A percentile compares a stretch with the other conserved stretches of the same genome.
These are phyloP conservation scores for Penicilliopsis zonata DNA, from an alignment of 495 filamentous ascomycete genomes.

Conservation along the genomic window DNA sequence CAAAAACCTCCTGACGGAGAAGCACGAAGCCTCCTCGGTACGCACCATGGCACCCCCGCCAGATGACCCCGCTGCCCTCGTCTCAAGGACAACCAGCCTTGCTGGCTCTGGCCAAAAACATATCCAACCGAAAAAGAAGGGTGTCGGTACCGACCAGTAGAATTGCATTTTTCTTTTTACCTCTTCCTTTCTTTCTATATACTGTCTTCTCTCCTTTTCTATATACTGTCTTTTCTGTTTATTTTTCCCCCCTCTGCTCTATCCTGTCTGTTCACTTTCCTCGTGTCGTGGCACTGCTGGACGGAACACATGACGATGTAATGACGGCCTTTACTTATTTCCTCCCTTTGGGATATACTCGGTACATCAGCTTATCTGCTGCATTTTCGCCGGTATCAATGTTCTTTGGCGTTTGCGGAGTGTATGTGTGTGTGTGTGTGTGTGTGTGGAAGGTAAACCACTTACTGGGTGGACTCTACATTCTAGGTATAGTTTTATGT, in stretches of 20 bases:
- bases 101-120: slow-evolving; percentile 26
- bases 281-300: slow-evolving; percentile 3
- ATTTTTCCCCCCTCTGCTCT: slow-evolving; percentile 3
- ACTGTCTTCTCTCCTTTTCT: background rate
- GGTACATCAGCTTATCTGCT: too few species aligned
- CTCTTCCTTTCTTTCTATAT: slow-evolving; percentile 1
- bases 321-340: slow-evolving; percentile 9
- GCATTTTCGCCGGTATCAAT: too few species aligned
- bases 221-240: slow-evolving; percentile 1
- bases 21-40: slow-evolving; percentile 43
- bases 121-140: slow-evolving; percentile 38
- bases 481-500: too few species aligned
- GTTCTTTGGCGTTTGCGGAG: too few species aligned
- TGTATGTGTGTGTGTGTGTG: too few species aligned
- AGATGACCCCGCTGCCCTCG: slow-evolving; percentile 11
- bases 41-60: slow-evolving; percentile 20
- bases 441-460: too few species aligned
- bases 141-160: slow-evolving; percentile 31
- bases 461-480: too few species aligned
- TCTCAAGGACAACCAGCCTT: slow-evolving; percentile 10
- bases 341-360: background rate
- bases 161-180: slow-evolving; percentile 6
- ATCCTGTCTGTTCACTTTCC: background rate
- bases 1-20: slow-evolving; percentile 85
- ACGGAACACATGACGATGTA: slow-evolving; percentile 15